Conservation (phyloP, 2,329 filamentous ascomycete species). For the Colletotrichum graminicola region DNA sequence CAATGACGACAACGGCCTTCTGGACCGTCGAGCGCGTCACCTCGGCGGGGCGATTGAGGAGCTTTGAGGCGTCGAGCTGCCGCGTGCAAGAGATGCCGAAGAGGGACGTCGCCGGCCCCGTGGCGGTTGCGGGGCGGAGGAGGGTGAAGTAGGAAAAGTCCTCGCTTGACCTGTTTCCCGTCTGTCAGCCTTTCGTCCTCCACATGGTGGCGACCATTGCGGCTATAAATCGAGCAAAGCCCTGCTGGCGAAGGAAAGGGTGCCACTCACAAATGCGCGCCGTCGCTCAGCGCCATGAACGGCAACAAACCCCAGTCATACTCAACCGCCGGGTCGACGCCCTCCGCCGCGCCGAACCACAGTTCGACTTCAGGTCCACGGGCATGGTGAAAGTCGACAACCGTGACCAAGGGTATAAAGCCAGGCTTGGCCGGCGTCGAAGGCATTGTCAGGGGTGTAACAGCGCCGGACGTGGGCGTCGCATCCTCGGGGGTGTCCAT, state of each 20-base stretch:
- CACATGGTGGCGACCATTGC: background rate
- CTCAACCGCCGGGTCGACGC: slow-evolving; percentile 80
- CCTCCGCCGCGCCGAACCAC: slow-evolving; percentile 85
- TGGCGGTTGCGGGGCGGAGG: slow-evolving; percentile 69
- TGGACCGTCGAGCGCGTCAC: slow-evolving; percentile 98
- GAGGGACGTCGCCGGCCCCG: slow-evolving; percentile 78
- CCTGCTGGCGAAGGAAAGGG: background rate
- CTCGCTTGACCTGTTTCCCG: slow-evolving; percentile 78
- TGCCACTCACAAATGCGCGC: slow-evolving; percentile 84
- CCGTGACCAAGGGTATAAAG: slow-evolving; percentile 78
- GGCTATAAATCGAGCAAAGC: background rate
- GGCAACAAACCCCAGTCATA: slow-evolving; percentile 93
- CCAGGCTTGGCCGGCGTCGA: slow-evolving; percentile 48
- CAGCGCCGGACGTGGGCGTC: slow-evolving; percentile 35
- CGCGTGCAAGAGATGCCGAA: slow-evolving; percentile 97
- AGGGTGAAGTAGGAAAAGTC: slow-evolving; percentile 99
- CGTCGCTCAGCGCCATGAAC: slow-evolving; percentile 97
- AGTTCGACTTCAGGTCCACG: slow-evolving; percentile 91
- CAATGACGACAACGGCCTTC: slow-evolving; percentile 96
- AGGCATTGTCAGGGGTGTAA: slow-evolving; percentile 37
- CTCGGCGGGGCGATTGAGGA: slow-evolving; percentile 84
- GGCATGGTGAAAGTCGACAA: slow-evolving; percentile 88
- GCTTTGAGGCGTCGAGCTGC: slow-evolving; percentile 83
- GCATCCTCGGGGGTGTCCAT: slow-evolving; percentile 40
- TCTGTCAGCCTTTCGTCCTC: slow-evolving; percentile 19